Evolutionary conservation across 148 eudicot genomes (phyloP).

Genomic region (Fagopyrum tataricum): DNA sequence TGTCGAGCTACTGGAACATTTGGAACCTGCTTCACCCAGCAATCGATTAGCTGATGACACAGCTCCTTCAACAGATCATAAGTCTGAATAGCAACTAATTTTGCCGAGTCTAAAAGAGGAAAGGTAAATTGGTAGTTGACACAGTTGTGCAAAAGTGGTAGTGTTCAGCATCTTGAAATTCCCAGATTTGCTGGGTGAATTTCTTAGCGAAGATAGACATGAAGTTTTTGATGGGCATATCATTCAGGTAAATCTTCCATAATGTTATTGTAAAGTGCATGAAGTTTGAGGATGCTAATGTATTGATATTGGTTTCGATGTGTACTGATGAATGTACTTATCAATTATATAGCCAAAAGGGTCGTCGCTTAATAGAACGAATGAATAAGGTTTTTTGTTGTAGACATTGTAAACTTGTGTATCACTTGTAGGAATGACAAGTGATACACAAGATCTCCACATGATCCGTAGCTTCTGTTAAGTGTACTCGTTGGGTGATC

Average conservation of each 20-base stretch:
- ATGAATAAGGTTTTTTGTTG: too few relatives aligned
- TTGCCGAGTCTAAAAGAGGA: not conserved
- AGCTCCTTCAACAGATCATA: conserved; percentile 22
- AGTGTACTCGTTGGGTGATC: too few relatives aligned
- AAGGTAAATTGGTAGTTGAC: not conserved
- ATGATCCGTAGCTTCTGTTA: too few relatives aligned
- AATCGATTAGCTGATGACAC: too few relatives aligned
- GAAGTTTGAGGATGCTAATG: not conserved
- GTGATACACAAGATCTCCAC: too few relatives aligned
- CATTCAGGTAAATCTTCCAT: not conserved
- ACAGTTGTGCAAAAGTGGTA: too few relatives aligned
- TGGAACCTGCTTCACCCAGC: too few relatives aligned
- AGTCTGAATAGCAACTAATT: conserved; percentile 11
- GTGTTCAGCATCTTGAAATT: too few relatives aligned
- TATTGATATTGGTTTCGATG: not conserved
- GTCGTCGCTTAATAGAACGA: too few relatives aligned
- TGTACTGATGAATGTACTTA: not conserved
- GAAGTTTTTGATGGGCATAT: not conserved
- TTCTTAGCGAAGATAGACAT: not conserved
- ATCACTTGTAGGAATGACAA: too few relatives aligned
- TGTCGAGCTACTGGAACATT: conserved; percentile 26
- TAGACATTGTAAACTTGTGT: too few relatives aligned
- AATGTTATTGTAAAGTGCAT: not conserved
- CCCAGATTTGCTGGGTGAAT: not conserved
- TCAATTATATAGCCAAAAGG: too few relatives aligned